Percentiles rank a stretch among this genome's conserved stretches.
Conservation (phyloP, 2,329 filamentous ascomycete species). For the Colletotrichum chlorophyti region DNA sequence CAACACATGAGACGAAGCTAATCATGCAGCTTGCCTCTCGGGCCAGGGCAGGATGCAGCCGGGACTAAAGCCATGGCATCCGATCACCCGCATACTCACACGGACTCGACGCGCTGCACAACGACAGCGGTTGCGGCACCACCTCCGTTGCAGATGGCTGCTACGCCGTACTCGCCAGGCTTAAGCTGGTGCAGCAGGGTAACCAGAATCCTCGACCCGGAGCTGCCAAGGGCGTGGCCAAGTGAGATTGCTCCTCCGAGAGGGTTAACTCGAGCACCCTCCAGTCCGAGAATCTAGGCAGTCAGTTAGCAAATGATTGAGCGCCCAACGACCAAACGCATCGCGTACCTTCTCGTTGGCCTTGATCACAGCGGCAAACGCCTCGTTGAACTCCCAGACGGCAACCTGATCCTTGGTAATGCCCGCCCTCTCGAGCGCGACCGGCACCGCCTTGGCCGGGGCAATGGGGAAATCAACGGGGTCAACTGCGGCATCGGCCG, state of each 20-base stretch:
- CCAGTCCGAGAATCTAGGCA: slow-evolving; percentile 76
- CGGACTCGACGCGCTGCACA: slow-evolving; percentile 78
- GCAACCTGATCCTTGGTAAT: slow-evolving; percentile 92
- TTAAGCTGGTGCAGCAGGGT: slow-evolving; percentile 91
- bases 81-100: slow-evolving; percentile 40
- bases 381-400: slow-evolving; percentile 98
- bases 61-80: not conserved
- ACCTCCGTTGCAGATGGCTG: slow-evolving; percentile 96
- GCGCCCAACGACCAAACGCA: not conserved
- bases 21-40: slow-evolving; percentile 9
- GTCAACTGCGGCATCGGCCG: slow-evolving; percentile 89
- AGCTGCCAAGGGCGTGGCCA: slow-evolving; percentile 92
- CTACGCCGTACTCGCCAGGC: slow-evolving; percentile 91
- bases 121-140: slow-evolving; percentile 91
- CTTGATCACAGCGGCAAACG: slow-evolving; percentile 94
- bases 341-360: slow-evolving; percentile 81
- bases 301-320: slow-evolving; percentile 20
- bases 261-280: slow-evolving; percentile 82
- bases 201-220: slow-evolving; percentile 87
- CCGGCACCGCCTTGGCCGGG: slow-evolving; percentile 88
- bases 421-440: slow-evolving; percentile 86
- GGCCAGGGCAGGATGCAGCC: not conserved
- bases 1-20: not conserved
- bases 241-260: slow-evolving; percentile 91
- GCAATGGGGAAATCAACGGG: slow-evolving; percentile 94